Conservation (phyloP, 1,284 basidiomycete genomes). For the Tetrapyrgos nigripes region DNA sequence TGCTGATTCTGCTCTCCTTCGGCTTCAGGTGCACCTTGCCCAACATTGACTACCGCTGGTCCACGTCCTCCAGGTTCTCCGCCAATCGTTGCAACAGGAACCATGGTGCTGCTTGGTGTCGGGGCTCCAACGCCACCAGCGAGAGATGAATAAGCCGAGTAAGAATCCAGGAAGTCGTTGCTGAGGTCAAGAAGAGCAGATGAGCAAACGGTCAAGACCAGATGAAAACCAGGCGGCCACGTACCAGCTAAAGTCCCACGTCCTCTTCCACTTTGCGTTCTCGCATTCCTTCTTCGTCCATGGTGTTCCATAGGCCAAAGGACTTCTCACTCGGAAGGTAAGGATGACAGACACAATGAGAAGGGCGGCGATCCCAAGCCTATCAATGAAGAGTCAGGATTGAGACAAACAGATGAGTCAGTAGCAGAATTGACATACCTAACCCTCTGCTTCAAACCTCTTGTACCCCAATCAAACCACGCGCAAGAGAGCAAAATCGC, state of each 20-base stretch:
- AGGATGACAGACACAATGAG: constrained; percentile 78
- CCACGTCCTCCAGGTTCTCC: constrained; percentile 52
- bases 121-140: constrained; percentile 35
- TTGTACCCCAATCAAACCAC: constrained; percentile 69
- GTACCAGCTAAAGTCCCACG: constrained; percentile 96
- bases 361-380: constrained; percentile 82
- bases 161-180: constrained; percentile 62
- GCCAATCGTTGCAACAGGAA: constrained; percentile 49
- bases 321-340: constrained; percentile 83
- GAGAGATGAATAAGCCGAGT: constrained; percentile 11
- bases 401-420: constrained; percentile 47
- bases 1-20: constrained; percentile 5
- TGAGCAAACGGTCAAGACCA: constrained; percentile 12
- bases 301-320: constrained; percentile 83
- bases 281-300: constrained; percentile 90
- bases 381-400: constrained; percentile 36
- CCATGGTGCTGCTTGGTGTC: constrained; percentile 43
- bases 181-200: constrained; percentile 37
- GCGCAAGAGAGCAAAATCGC: constrained; percentile 82
- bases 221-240: constrained; percentile 29
- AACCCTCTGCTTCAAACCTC: constrained; percentile 37
- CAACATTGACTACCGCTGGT: constrained; percentile 41
- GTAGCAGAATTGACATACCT: constrained; percentile 79
- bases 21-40: background rate
- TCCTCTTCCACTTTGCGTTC: constrained; percentile 84